Percentiles rank a stretch among this genome's conserved stretches.
These are phyloP conservation scores for Plasmodium reichenowi DNA, from an alignment of 169 alveolate species.

Conservation along the genomic window DNA sequence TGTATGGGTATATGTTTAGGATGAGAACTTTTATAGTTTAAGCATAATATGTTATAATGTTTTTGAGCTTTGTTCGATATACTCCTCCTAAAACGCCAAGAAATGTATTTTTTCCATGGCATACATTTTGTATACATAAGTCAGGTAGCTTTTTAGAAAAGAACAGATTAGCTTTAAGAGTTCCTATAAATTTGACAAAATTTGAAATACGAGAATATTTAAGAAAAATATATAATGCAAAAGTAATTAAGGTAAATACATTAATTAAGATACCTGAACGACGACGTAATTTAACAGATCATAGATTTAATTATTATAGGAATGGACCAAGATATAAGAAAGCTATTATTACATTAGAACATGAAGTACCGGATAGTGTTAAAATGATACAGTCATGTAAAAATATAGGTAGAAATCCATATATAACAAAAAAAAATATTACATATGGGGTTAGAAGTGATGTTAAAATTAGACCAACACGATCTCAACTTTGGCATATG, in stretches of 20 bases:
- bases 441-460: constrained; percentile 84
- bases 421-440: constrained; percentile 87
- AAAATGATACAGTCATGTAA: constrained; percentile 89
- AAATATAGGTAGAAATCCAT: constrained; percentile 87
- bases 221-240: constrained; percentile 88
- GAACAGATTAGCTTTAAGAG: constrained; percentile 89
- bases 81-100: constrained; percentile 80
- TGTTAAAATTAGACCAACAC: constrained; percentile 78
- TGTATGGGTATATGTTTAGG: background rate
- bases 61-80: constrained; percentile 47
- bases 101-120: constrained; percentile 93
- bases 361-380: constrained; percentile 89
- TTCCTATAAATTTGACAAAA: constrained; percentile 91
- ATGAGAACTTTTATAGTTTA: background rate
- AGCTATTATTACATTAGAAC: constrained; percentile 90
- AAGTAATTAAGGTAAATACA: constrained; percentile 89
- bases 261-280: constrained; percentile 87
- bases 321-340: constrained; percentile 91
- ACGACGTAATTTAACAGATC: constrained; percentile 82
- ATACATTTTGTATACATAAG: constrained; percentile 85
- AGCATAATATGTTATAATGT: constrained; percentile 8
- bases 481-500: constrained; percentile 77
- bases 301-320: constrained; percentile 84
- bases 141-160: constrained; percentile 90
- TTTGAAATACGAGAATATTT: constrained; percentile 90